phyloP scores from a whole-genome alignment of 768 basidiomycete genomes.

The Lyophyllum shimeji region DNA sequence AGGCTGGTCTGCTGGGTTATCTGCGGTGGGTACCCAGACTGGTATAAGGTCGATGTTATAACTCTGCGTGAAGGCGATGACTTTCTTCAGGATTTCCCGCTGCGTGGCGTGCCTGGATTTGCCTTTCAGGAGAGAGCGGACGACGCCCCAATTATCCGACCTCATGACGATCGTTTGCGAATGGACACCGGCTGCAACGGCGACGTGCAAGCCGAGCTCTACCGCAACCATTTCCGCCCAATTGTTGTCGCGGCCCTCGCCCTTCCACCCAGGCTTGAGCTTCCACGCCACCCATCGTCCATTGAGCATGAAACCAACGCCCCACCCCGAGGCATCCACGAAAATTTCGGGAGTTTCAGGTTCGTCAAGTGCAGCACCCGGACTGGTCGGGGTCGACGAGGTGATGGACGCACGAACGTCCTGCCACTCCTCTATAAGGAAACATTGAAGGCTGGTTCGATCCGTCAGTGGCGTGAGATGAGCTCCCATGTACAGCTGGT shows the following conservation, averaged over 20 bases:
- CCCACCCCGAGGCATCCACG: slow-evolving; percentile 42
- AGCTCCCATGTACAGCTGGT: background rate
- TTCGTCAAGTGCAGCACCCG: background rate
- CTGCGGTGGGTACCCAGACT: slow-evolving; percentile 5
- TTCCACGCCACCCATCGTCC: slow-evolving; percentile 40
- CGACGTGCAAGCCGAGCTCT: slow-evolving; percentile 36
- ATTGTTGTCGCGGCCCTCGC: slow-evolving; percentile 30
- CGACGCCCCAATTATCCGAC: slow-evolving; percentile 42
- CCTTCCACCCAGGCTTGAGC: slow-evolving; percentile 28
- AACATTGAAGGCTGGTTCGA: slow-evolving; percentile 12
- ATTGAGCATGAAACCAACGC: slow-evolving; percentile 38
- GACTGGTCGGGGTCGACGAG: background rate
- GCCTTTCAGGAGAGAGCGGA: slow-evolving; percentile 29
- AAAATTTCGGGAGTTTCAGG: slow-evolving; percentile 23
- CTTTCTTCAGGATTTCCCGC: slow-evolving; percentile 26
- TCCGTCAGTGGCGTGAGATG: background rate
- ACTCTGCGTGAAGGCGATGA: slow-evolving; percentile 6
- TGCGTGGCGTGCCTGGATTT: slow-evolving; percentile 24
- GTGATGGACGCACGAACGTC: background rate
- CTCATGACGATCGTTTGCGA: slow-evolving; percentile 27
- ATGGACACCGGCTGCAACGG: slow-evolving; percentile 22
- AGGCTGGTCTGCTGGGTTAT: slow-evolving; percentile 15
- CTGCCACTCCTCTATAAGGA: slow-evolving; percentile 17
- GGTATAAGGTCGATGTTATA: background rate
- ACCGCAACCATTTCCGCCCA: slow-evolving; percentile 48